Evolutionary conservation across 2,329 filamentous ascomycete genomes (phyloP).

Genomic region (Stagonosporopsis chrysanthemi): DNA sequence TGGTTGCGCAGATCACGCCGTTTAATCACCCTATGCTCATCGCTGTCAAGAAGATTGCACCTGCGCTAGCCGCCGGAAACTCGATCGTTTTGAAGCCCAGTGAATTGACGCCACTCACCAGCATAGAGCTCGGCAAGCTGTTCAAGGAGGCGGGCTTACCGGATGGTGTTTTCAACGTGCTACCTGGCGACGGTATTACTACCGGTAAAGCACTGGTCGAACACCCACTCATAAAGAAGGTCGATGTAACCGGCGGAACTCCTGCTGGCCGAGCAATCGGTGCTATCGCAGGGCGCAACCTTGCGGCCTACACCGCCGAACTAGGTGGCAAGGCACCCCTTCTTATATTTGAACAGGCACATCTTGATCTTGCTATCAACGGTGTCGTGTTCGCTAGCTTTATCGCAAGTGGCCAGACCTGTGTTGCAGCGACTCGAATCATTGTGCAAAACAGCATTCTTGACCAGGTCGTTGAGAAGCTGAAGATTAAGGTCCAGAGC

Average conservation of each 20-base stretch:
- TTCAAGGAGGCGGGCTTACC: constrained; percentile 49
- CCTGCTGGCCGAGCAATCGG: constrained; percentile 48
- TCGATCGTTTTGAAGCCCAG: constrained; percentile 49
- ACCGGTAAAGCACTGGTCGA: constrained; percentile 49
- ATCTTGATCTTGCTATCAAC: constrained; percentile 49
- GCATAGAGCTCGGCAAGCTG: constrained; percentile 46
- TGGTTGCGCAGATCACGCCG: constrained; percentile 50
- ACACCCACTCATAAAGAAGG: constrained; percentile 48
- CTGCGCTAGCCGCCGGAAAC: constrained; percentile 48
- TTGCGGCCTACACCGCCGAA: constrained; percentile 48
- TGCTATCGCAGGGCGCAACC: constrained; percentile 45
- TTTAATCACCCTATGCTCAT: constrained; percentile 53
- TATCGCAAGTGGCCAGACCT: constrained; percentile 64
- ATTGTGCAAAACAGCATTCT: constrained; percentile 59
- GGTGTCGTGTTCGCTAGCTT: constrained; percentile 54
- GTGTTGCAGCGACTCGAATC: constrained; percentile 63
- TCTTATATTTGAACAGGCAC: constrained; percentile 47
- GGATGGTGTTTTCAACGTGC: constrained; percentile 47
- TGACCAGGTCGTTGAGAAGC: constrained; percentile 47
- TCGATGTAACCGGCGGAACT: constrained; percentile 51
- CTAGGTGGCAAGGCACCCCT: constrained; percentile 50
- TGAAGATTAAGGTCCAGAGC: constrained; percentile 57
- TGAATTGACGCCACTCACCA: constrained; percentile 49
- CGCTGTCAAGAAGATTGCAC: constrained; percentile 52
- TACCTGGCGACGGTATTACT: constrained; percentile 43